Percentiles rank a stretch among this genome's conserved stretches.
Conservation (phyloP, 768 basidiomycete genomes). For the Pisolithus sp. region DNA sequence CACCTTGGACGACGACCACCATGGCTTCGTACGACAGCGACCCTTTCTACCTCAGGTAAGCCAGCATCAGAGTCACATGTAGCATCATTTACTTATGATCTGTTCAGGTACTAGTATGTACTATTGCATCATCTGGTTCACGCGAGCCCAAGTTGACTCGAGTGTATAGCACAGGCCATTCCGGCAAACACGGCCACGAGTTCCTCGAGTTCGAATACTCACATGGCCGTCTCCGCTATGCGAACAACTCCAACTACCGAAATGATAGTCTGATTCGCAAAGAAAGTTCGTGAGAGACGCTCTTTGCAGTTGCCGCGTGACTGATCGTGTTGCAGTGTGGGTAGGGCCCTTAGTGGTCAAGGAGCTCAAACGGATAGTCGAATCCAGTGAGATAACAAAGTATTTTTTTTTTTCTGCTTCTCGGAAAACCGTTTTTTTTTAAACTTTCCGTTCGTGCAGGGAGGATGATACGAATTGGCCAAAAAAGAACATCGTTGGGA, state of each 20-base stretch:
- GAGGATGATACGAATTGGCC: constrained; percentile 99
- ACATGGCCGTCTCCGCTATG: constrained; percentile 92
- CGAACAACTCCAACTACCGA: constrained; percentile 98
- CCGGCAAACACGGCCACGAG: constrained; percentile 95
- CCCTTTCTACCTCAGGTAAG: constrained; percentile 75
- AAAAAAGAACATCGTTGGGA: constrained; percentile 97
- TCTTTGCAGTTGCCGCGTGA: not conserved
- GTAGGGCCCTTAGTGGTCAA: constrained; percentile 87
- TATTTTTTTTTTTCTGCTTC: constrained; percentile 20
- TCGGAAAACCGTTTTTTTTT: not conserved
- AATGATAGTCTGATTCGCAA: constrained; percentile 97
- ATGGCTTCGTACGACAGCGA: constrained; percentile 48
- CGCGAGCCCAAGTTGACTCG: not conserved
- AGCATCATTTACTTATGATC: constrained; percentile 10
- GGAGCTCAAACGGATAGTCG: constrained; percentile 91
- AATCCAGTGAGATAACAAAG: constrained; percentile 93
- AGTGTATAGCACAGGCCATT: constrained; percentile 70
- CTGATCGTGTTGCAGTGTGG: constrained; percentile 62
- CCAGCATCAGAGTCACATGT: not conserved
- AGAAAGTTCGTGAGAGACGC: constrained; percentile 71
- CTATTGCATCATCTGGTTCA: not conserved
- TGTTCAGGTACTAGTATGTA: constrained; percentile 47
- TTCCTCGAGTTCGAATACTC: constrained; percentile 99
- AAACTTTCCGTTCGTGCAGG: constrained; percentile 35
- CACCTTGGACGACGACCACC: constrained; percentile 12